These are phyloP conservation scores for Hypoxylon fuscum DNA, from an alignment of 495 filamentous ascomycete species.

Conservation along the genomic window DNA sequence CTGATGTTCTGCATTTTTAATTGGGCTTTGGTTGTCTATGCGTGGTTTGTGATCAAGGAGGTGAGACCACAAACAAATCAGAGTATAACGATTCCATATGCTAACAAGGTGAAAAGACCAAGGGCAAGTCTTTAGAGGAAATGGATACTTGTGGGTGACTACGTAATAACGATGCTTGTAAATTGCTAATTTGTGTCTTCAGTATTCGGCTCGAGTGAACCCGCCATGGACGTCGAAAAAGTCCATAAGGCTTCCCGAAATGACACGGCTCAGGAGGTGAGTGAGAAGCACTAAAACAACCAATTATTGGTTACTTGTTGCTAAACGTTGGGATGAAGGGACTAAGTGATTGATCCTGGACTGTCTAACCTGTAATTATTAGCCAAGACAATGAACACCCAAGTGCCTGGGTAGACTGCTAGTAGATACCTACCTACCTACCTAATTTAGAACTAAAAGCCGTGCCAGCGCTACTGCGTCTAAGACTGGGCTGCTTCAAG, in stretches of 20 bases:
- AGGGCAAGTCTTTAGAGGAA: constrained; percentile 37
- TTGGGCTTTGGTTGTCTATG: constrained; percentile 52
- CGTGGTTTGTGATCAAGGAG: constrained; percentile 59
- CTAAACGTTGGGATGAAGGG: neutral
- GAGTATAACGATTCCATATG: neutral
- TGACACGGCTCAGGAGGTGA: neutral
- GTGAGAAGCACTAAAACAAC: constrained; percentile 1
- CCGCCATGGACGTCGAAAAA: constrained; percentile 27
- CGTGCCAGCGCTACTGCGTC: neutral
- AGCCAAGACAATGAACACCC: neutral
- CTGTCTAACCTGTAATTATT: neutral
- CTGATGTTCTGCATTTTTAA: constrained; percentile 67
- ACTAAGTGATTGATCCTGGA: neutral
- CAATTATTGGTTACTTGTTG: neutral
- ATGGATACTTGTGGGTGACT: constrained; percentile 35
- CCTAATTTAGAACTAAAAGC: neutral
- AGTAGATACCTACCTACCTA: neutral
- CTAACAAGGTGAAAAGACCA: constrained; percentile 28
- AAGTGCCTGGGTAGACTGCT: neutral
- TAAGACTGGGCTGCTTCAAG: neutral
- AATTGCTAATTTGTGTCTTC: constrained; percentile 4
- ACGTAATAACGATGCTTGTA: neutral
- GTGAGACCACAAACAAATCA: constrained; percentile 14
- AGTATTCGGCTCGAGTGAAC: constrained; percentile 35
- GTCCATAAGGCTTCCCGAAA: constrained; percentile 1